Percentiles rank a stretch among this genome's conserved stretches.
Conservation (phyloP, 1,284 basidiomycete genomes). For the Phlebopus sp. region DNA sequence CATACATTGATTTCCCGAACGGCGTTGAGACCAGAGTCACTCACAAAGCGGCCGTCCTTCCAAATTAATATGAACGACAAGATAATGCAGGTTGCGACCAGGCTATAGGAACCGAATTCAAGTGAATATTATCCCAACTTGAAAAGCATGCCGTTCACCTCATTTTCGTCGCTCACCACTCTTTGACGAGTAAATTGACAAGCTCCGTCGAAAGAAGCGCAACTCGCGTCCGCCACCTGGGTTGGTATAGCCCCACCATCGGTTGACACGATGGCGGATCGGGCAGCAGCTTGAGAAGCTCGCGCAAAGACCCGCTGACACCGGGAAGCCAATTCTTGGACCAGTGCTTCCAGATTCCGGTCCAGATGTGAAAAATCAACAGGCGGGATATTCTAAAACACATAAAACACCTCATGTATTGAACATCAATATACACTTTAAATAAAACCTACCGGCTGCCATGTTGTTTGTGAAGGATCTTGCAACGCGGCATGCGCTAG, state of each 20-base stretch:
- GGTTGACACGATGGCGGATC: slow-evolving; percentile 51
- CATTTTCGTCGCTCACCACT: slow-evolving; percentile 42
- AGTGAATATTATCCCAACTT: slow-evolving; percentile 27
- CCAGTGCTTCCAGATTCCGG: slow-evolving; percentile 66
- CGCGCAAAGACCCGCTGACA: slow-evolving; percentile 62
- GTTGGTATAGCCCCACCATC: slow-evolving; percentile 29
- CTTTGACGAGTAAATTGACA: slow-evolving; percentile 49
- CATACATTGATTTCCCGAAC: slow-evolving; percentile 36
- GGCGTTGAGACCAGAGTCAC: slow-evolving; percentile 24
- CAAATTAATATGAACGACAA: slow-evolving; percentile 36
- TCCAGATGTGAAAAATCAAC: slow-evolving; percentile 56
- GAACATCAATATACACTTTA: slow-evolving; percentile 19
- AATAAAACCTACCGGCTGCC: slow-evolving; percentile 42
- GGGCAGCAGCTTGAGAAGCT: slow-evolving; percentile 61
- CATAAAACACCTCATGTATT: slow-evolving; percentile 27
- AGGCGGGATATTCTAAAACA: slow-evolving; percentile 44
- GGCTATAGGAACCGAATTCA: slow-evolving; percentile 34
- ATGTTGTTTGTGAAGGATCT: slow-evolving; percentile 41
- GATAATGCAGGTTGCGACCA: slow-evolving; percentile 44
- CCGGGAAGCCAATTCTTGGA: slow-evolving; percentile 56
- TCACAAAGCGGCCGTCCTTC: slow-evolving; percentile 28
- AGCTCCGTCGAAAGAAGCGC: slow-evolving; percentile 23
- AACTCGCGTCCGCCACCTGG: slow-evolving; percentile 26
- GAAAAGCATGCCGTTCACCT: slow-evolving; percentile 41
- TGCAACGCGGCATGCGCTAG: slow-evolving; percentile 46